Base-by-base conservation (phyloP, 495 filamentous ascomycete species). In the Haplographium delicatum region DNA sequence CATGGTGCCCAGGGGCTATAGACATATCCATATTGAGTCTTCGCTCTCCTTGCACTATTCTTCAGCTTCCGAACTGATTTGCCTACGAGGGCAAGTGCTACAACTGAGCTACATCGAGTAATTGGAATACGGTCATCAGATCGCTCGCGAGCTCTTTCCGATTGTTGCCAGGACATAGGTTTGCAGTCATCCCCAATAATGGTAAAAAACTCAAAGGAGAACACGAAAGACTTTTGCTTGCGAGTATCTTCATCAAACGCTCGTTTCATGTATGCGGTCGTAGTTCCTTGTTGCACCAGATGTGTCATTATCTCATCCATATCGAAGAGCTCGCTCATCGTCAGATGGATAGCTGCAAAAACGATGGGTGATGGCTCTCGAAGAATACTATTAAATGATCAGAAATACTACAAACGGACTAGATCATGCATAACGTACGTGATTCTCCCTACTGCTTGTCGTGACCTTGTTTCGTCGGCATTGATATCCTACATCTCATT, bases 131-230 rank as follows among this genome's bases (percentile, higher is more conserved):
- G 75, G 20, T 65, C 60, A 7, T n/a, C 59, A 6, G 47, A 61
- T 24, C 62, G 61, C 18, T 48, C 15, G 5, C 13, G 15, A 16
- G 8, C 18, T 2, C 43, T 35, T 34, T 70, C 67, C 23, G 44
- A 60, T 3, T 53, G 44, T 44, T 79, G 76, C 75, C 75, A 80
- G n/a, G 69, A 57, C 57, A 72, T 68, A 0, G 76, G 76, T 24
- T 67, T 23, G 27, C 65, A 67, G 28, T 64, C 68, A 8, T 68
- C 58, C 10, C 65, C 70, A 10, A 76, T 60, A 7, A 76, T 64
- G 19, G 74, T 74, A 53, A 71, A 75, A 43, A 75, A 79, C 44
- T 79, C 74, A 56, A 80, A 76, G 42, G 64, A 70, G 55, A 79
- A 78, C 25, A 77, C 66, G 50, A 80, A 79, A 18, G 62, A 68